phyloP scores from a whole-genome alignment of 1,284 basidiomycete genomes.

The Moesziomyces parantarcticus region DNA sequence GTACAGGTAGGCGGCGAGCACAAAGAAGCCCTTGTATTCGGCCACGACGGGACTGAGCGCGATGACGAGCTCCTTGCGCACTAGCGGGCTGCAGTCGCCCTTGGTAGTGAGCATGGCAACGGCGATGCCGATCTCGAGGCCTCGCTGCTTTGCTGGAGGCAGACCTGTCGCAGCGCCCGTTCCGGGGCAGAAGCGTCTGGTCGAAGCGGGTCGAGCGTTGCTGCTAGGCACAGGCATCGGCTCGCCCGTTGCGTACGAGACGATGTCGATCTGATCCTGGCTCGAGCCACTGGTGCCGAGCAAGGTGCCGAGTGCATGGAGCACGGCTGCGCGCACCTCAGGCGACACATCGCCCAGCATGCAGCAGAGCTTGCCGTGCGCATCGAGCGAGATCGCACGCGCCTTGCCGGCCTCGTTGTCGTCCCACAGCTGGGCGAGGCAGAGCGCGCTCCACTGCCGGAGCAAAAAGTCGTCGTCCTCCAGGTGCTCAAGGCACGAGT shows the following conservation, averaged over 20 bases:
- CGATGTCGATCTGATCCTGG: slow-evolving; percentile 56
- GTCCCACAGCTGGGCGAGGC: slow-evolving; percentile 96
- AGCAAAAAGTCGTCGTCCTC: slow-evolving; percentile 88
- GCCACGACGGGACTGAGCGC: slow-evolving; percentile 91
- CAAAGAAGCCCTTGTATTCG: slow-evolving; percentile 95
- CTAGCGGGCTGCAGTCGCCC: slow-evolving; percentile 95
- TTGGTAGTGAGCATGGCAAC: slow-evolving; percentile 77
- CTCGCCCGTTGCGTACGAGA: slow-evolving; percentile 30
- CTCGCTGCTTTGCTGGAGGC: slow-evolving; percentile 77
- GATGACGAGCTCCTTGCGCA: slow-evolving; percentile 91
- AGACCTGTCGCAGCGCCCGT: slow-evolving; percentile 85
- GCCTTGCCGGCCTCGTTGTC: slow-evolving; percentile 89
- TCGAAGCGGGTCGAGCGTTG: slow-evolving; percentile 11
- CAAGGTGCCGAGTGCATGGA: slow-evolving; percentile 93
- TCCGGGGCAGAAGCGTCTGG: slow-evolving; percentile 74
- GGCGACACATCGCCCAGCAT: slow-evolving; percentile 88
- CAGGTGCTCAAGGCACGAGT: slow-evolving; percentile 85
- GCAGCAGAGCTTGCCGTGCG: slow-evolving; percentile 85
- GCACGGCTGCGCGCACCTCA: slow-evolving; percentile 89
- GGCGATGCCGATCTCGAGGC: slow-evolving; percentile 73
- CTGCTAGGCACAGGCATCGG: slow-evolving; percentile 14
- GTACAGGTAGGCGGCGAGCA: slow-evolving; percentile 94
- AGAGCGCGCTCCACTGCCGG: slow-evolving; percentile 92
- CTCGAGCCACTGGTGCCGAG: slow-evolving; percentile 82
- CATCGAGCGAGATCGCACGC: slow-evolving; percentile 81